Percentiles rank a stretch among this genome's conserved stretches.
phyloP scores from a whole-genome alignment of 1,284 basidiomycete genomes.

The Fomes fomentarius region DNA sequence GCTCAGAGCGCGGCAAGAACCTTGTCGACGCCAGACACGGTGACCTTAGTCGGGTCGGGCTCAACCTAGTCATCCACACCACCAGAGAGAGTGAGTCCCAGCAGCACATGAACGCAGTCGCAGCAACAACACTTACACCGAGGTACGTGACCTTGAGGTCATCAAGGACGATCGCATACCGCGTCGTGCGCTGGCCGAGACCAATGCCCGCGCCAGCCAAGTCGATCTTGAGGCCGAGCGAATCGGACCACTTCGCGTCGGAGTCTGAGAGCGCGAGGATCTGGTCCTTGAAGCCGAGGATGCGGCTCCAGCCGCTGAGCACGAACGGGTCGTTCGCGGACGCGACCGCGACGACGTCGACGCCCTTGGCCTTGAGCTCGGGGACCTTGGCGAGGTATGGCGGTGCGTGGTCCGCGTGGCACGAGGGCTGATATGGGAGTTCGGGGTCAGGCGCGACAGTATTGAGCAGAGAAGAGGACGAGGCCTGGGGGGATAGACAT shows the following conservation, averaged over 20 bases:
- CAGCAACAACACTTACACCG: slow-evolving; percentile 43
- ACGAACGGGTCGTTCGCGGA: slow-evolving; percentile 80
- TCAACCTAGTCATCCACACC: slow-evolving; percentile 45
- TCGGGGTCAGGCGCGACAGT: neutral
- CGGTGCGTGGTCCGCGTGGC: slow-evolving; percentile 76
- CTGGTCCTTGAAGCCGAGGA: slow-evolving; percentile 69
- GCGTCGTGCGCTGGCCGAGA: slow-evolving; percentile 67
- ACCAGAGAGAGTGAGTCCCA: too few species aligned
- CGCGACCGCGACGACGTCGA: slow-evolving; percentile 71
- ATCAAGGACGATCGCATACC: slow-evolving; percentile 75
- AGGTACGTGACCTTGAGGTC: slow-evolving; percentile 70
- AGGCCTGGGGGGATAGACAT: slow-evolving; percentile 28
- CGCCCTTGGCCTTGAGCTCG: slow-evolving; percentile 74
- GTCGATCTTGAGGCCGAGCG: slow-evolving; percentile 64
- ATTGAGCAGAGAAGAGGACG: neutral
- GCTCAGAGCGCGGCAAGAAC: slow-evolving; percentile 46
- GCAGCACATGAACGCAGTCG: neutral
- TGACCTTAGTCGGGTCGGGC: slow-evolving; percentile 49
- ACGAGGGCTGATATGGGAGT: slow-evolving; percentile 60
- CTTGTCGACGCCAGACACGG: slow-evolving; percentile 67
- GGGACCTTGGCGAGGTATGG: slow-evolving; percentile 66
- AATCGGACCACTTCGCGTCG: slow-evolving; percentile 62
- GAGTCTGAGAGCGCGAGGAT: slow-evolving; percentile 64
- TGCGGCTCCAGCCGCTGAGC: slow-evolving; percentile 76
- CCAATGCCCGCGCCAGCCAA: slow-evolving; percentile 53